Percentiles rank a stretch among this genome's conserved stretches.
Evolutionary conservation across 2,329 filamentous ascomycete species (phyloP).

Genomic region (Myrmaecium sp.): DNA sequence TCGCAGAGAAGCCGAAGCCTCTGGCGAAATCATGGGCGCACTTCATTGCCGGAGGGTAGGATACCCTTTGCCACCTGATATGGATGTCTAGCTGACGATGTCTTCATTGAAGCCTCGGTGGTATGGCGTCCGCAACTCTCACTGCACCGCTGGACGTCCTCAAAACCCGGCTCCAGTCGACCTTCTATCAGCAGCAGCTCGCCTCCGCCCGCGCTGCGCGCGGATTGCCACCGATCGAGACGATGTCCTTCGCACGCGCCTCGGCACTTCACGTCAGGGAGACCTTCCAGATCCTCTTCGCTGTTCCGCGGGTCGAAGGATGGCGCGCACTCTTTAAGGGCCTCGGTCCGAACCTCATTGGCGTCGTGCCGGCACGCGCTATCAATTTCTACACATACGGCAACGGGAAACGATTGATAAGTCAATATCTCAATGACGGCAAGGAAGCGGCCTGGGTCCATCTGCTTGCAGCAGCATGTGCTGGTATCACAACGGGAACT

Average conservation of each 20-base stretch:
- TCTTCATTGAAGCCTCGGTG: conserved; percentile 46
- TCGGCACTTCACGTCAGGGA: conserved; percentile 63
- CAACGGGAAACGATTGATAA: conserved; percentile 73
- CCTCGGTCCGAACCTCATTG: conserved; percentile 74
- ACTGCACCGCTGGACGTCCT: conserved; percentile 88
- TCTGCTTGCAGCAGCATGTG: conserved; percentile 55
- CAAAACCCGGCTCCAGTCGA: conserved; percentile 83
- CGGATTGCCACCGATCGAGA: conserved; percentile 32
- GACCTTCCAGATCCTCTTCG: conserved; percentile 68
- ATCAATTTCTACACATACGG: conserved; percentile 94
- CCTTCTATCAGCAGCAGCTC: conserved; percentile 81
- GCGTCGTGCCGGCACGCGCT: conserved; percentile 73
- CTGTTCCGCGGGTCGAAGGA: conserved; percentile 68
- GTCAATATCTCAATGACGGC: conserved; percentile 54
- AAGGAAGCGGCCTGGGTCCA: conserved; percentile 61
- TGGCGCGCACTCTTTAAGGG: conserved; percentile 85
- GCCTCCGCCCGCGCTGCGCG: conserved; percentile 47
- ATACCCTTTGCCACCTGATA: conserved; percentile 7
- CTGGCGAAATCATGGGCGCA: conserved; percentile 71
- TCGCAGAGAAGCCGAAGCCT: conserved; percentile 24
- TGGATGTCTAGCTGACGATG: not conserved
- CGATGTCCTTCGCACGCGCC: conserved; percentile 48
- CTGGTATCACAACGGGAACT: conserved; percentile 74
- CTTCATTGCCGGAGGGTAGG: conserved; percentile 75
- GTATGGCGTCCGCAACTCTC: conserved; percentile 83